phyloP scores from a whole-genome alignment of 2,329 filamentous ascomycete genomes.

The Diaporthe australafricana region DNA sequence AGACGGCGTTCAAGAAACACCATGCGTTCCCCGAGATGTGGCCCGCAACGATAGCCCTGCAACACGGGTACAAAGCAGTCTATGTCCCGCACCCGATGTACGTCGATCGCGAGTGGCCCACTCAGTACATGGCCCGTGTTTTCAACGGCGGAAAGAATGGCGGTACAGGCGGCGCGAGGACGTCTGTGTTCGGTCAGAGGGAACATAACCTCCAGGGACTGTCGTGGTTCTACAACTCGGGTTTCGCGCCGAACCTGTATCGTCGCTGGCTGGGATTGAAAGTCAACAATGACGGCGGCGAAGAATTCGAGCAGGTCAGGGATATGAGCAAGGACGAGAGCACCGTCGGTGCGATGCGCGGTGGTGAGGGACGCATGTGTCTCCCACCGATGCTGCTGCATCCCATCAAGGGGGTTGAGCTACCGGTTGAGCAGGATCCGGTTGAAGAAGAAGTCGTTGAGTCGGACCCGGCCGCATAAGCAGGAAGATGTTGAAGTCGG shows the following conservation, averaged over 20 bases:
- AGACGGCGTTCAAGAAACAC: constrained; percentile 86
- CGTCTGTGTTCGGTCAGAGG: constrained; percentile 81
- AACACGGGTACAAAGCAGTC: constrained; percentile 93
- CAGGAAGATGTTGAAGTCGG: not conserved
- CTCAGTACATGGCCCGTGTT: constrained; percentile 78
- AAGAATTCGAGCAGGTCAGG: constrained; percentile 75
- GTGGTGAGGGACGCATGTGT: constrained; percentile 88
- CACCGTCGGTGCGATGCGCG: constrained; percentile 64
- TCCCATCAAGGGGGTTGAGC: constrained; percentile 82
- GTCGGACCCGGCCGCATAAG: constrained; percentile 62
- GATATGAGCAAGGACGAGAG: constrained; percentile 63
- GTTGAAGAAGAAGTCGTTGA: constrained; percentile 57
- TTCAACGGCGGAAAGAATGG: constrained; percentile 86
- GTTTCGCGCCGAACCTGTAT: constrained; percentile 85
- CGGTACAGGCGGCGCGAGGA: constrained; percentile 77
- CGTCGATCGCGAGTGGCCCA: constrained; percentile 88
- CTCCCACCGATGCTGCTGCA: constrained; percentile 90
- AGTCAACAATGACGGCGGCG: constrained; percentile 82
- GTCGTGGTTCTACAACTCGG: constrained; percentile 92
- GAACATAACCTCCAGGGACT: constrained; percentile 91
- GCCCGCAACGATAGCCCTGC: constrained; percentile 86
- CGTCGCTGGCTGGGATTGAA: constrained; percentile 86
- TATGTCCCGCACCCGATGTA: constrained; percentile 91
- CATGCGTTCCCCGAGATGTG: constrained; percentile 98
- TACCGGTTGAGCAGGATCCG: constrained; percentile 70